Conservation (phyloP, 257 asterid species). For the Ajuga chamaepitys region DNA sequence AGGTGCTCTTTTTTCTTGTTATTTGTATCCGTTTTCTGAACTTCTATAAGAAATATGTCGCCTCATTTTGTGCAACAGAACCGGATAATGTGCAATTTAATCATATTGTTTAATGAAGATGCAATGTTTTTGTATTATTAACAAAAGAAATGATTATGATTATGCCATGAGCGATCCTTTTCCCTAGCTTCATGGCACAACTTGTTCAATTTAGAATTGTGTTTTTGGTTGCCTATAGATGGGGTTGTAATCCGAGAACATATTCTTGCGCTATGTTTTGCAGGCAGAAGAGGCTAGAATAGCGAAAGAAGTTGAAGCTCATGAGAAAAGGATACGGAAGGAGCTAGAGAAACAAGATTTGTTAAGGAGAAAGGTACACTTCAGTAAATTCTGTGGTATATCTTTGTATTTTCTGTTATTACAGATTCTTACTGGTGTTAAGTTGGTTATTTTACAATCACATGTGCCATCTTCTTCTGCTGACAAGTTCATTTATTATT, state of each 20-base stretch:
- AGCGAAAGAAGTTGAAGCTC: slow-evolving; percentile 78
- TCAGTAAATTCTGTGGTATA: background rate
- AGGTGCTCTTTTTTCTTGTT: slow-evolving; percentile 37
- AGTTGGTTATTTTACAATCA: background rate
- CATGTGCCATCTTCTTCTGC: background rate
- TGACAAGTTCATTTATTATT: slow-evolving; percentile 13
- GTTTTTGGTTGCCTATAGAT: slow-evolving; percentile 10
- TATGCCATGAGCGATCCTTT: background rate
- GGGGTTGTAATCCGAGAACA: background rate
- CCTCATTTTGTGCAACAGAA: background rate
- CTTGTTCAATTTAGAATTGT: background rate
- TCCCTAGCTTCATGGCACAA: background rate
- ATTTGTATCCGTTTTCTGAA: background rate
- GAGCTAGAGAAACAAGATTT: slow-evolving; percentile 88
- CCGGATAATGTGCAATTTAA: background rate
- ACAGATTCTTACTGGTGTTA: background rate
- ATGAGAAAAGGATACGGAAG: slow-evolving; percentile 77
- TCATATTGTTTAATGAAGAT: background rate
- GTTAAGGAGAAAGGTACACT: slow-evolving; percentile 59
- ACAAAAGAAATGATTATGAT: background rate
- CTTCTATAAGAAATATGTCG: background rate
- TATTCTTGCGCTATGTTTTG: slow-evolving; percentile 12
- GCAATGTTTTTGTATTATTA: background rate
- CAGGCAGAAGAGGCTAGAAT: slow-evolving; percentile 80
- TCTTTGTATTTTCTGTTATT: background rate